phyloP scores from a whole-genome alignment of 2,329 filamentous ascomycete genomes.

The Colletotrichum graminicola region DNA sequence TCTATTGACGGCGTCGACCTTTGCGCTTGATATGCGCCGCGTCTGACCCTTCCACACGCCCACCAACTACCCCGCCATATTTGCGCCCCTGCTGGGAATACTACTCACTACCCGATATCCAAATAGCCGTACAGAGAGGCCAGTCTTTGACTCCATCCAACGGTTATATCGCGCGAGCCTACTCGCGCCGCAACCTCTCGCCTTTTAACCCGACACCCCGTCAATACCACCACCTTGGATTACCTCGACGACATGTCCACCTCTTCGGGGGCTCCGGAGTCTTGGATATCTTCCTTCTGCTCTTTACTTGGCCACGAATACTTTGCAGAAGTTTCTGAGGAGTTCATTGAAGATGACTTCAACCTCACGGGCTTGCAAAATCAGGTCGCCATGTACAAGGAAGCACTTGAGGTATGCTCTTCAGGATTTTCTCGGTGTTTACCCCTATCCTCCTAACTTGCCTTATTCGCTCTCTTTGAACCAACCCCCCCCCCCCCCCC shows the following conservation, averaged over 20 bases:
- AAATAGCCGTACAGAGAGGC: slow-evolving; percentile 14
- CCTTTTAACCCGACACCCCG: slow-evolving; percentile 35
- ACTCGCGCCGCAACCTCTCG: slow-evolving; percentile 19
- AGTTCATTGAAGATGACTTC: slow-evolving; percentile 99
- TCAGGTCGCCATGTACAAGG: slow-evolving; percentile 98
- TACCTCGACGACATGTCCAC: slow-evolving; percentile 63
- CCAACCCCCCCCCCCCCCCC: background rate
- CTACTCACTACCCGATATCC: slow-evolving; percentile 18
- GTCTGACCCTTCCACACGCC: slow-evolving; percentile 31
- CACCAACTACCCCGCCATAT: slow-evolving; percentile 38
- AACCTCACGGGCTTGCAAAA: slow-evolving; percentile 95
- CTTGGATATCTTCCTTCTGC: slow-evolving; percentile 98
- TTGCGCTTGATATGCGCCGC: slow-evolving; percentile 39
- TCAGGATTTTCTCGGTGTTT: background rate
- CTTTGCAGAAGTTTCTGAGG: slow-evolving; percentile 98
- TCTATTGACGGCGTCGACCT: slow-evolving; percentile 4
- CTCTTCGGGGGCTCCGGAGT: slow-evolving; percentile 77
- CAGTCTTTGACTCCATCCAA: slow-evolving; percentile 13
- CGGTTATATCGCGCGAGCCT: slow-evolving; percentile 25
- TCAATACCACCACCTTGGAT: slow-evolving; percentile 44
- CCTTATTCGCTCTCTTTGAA: background rate
- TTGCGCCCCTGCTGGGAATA: slow-evolving; percentile 34
- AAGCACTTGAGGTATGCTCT: slow-evolving; percentile 81
- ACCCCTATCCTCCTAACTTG: background rate
- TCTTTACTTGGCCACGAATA: slow-evolving; percentile 96